A percentile compares a stretch with the other conserved stretches of the same genome.
phyloP scores from a whole-genome alignment of 306 rosid genomes.

The Pachyrhizus erosus region DNA sequence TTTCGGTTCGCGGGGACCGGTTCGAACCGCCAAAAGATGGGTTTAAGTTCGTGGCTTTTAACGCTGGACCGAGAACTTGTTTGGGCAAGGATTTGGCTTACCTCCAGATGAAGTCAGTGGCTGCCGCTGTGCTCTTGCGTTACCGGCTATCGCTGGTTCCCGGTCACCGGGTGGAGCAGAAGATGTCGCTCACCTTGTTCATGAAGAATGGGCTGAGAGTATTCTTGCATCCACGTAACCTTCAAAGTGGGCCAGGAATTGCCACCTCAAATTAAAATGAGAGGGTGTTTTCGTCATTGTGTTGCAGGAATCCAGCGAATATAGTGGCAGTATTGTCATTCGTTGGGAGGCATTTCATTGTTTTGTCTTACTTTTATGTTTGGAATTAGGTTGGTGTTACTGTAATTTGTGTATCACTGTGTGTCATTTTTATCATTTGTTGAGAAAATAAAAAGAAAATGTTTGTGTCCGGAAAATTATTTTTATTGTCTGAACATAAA shows the following conservation, averaged over 20 bases:
- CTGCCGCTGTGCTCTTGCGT: conserved; percentile 80
- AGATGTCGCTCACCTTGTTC: conserved; percentile 90
- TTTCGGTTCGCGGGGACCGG: conserved; percentile 64
- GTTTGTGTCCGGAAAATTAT: not conserved
- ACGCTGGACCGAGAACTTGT: conserved; percentile 94
- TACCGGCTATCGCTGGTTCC: conserved; percentile 79
- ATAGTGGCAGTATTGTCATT: conserved; percentile 37
- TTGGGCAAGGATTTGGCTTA: conserved; percentile 96
- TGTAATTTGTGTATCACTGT: not conserved
- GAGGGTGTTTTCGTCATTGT: conserved; percentile 48
- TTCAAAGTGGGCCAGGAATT: conserved; percentile 39
- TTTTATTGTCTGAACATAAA: not conserved
- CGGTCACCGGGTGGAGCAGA: conserved; percentile 85
- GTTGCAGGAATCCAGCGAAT: not conserved
- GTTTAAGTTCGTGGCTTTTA: conserved; percentile 83
- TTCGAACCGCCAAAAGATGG: conserved; percentile 83
- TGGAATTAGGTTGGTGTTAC: not conserved
- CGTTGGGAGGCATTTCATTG: not conserved
- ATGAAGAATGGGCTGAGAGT: conserved; percentile 88
- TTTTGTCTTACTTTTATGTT: not conserved
- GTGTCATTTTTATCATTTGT: not conserved
- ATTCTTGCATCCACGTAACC: conserved; percentile 67
- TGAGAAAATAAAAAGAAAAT: not conserved
- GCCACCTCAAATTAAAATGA: conserved; percentile 14
- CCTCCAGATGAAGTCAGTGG: conserved; percentile 93